These are phyloP conservation scores for Bothriochloa decipiens DNA, from an alignment of 176 grass and related monocot genomes.

Conservation along the genomic window DNA sequence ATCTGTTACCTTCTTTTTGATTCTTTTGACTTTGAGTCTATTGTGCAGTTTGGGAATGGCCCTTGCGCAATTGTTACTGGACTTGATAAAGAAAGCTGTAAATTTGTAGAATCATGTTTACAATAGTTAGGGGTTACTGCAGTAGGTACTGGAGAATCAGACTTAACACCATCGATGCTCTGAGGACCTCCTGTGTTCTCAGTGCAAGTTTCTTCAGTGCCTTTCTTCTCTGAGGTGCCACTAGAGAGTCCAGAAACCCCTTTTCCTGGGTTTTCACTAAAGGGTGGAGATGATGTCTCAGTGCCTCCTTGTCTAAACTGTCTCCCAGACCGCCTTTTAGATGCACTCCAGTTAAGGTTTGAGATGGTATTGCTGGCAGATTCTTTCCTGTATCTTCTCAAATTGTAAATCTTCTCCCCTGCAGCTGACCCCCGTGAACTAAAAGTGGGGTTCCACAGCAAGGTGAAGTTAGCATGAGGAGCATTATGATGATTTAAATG, in stretches of 20 bases:
- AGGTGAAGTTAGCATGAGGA: constrained; percentile 14
- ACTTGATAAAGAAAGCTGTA: constrained; percentile 11
- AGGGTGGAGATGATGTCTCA: constrained; percentile 17
- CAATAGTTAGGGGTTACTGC: background rate
- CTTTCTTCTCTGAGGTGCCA: constrained; percentile 34
- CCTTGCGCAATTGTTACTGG: constrained; percentile 36
- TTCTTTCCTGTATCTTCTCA: constrained; percentile 28
- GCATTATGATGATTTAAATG: constrained; percentile 28
- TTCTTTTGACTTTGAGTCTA: constrained; percentile 44
- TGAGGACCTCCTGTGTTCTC: constrained; percentile 28
- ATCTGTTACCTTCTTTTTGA: constrained; percentile 51
- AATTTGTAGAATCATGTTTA: constrained; percentile 12
- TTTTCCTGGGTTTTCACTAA: constrained; percentile 41
- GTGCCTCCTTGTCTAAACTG: constrained; percentile 36
- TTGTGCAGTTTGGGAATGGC: constrained; percentile 1
- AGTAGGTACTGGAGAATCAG: constrained; percentile 30
- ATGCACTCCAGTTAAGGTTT: constrained; percentile 42
- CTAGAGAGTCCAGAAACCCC: constrained; percentile 39
- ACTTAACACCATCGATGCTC: constrained; percentile 34
- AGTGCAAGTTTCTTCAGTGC: constrained; percentile 35
- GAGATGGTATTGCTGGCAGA: constrained; percentile 13
- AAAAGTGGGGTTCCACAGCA: background rate
- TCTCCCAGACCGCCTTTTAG: constrained; percentile 37
- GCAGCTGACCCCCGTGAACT: background rate
- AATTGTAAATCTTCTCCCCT: constrained; percentile 26